Evolutionary conservation across 345 rosid species (phyloP).

Genomic region (Pistacia atlantica): DNA sequence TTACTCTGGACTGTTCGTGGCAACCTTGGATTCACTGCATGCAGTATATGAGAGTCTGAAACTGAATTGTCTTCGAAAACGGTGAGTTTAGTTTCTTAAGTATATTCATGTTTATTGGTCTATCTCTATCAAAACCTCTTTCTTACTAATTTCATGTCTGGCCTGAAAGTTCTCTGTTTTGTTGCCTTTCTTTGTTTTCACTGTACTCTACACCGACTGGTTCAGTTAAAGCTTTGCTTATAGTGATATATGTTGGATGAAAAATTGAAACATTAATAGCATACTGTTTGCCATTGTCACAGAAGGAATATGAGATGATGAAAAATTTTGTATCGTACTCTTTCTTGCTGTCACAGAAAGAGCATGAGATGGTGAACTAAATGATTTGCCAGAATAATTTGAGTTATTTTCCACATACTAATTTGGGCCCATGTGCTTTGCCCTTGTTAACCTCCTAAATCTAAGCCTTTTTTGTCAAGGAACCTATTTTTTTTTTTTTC

Average conservation of each 20-base stretch:
- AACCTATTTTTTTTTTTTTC: background rate
- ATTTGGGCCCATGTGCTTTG: no score
- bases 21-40: conserved; percentile 77
- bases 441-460: no score
- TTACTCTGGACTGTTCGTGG: conserved; percentile 54
- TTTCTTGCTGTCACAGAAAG: no score
- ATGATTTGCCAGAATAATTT: background rate
- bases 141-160: background rate
- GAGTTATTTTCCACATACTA: no score
- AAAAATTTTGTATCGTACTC: no score
- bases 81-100: conserved; percentile 41
- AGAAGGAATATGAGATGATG: background rate
- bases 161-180: background rate
- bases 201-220: background rate
- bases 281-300: background rate
- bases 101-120: background rate
- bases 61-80: conserved; percentile 83
- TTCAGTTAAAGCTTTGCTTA: background rate
- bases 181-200: background rate
- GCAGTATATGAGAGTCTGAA: conserved; percentile 94
- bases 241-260: background rate
- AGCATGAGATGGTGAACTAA: background rate
- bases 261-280: background rate
- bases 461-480: background rate
- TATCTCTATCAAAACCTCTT: conserved; percentile 9